Conservation (phyloP, 2,329 filamentous ascomycete genomes). For the Alternaria panax region DNA sequence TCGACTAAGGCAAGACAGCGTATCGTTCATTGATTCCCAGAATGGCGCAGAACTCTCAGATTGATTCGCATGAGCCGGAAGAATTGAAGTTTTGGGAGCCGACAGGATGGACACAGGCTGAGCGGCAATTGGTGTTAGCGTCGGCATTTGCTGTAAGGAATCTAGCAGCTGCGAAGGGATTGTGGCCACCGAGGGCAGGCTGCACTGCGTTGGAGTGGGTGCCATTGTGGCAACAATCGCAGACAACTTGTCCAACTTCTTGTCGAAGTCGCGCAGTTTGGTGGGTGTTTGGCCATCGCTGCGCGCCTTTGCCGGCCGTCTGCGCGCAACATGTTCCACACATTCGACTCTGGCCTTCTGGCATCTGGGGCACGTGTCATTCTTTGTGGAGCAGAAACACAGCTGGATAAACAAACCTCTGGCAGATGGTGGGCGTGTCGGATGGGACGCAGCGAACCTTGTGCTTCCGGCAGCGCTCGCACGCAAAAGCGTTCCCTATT, state of each 20-base stretch:
- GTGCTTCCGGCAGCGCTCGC: conserved; percentile 48
- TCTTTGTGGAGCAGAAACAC: conserved; percentile 21
- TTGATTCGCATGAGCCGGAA: conserved; percentile 34
- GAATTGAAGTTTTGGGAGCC: conserved; percentile 25
- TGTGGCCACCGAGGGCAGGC: conserved; percentile 33
- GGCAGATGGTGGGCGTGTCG: conserved; percentile 41
- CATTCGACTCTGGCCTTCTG: conserved; percentile 48
- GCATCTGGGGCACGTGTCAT: conserved; percentile 47
- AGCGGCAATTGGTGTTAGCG: conserved; percentile 20
- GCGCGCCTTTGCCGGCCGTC: conserved; percentile 45
- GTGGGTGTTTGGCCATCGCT: conserved; percentile 36
- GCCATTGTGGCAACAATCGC: conserved; percentile 42
- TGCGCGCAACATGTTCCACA: conserved; percentile 48
- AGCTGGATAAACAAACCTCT: conserved; percentile 38
- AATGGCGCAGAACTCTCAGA: conserved; percentile 39
- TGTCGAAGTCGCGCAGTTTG: conserved; percentile 45
- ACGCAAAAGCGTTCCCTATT: conserved; percentile 49
- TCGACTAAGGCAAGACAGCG: conserved; percentile 38
- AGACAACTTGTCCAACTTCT: conserved; percentile 45
- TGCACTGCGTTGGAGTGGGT: conserved; percentile 30
- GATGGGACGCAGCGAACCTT: conserved; percentile 49
- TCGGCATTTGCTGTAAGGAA: conserved; percentile 25
- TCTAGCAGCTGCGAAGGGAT: conserved; percentile 36
- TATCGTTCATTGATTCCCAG: conserved; percentile 46
- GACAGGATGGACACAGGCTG: conserved; percentile 25